phyloP scores from a whole-genome alignment of 306 rosid genomes.

The Senna tora region DNA sequence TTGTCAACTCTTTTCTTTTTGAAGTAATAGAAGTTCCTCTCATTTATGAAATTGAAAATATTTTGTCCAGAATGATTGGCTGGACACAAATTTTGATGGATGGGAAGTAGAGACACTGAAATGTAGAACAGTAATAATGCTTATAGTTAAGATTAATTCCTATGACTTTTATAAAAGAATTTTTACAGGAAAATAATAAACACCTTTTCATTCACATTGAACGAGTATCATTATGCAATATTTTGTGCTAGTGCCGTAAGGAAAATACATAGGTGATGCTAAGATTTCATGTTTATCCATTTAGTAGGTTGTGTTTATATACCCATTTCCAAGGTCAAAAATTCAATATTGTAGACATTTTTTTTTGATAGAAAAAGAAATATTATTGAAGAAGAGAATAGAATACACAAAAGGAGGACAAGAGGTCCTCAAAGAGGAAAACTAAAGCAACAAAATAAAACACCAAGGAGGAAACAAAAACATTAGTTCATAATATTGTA shows the following conservation, averaged over 20 bases:
- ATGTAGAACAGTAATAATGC: not conserved
- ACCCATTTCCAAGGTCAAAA: too few species aligned
- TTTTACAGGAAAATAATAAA: not conserved
- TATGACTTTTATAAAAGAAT: not conserved
- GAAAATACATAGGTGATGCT: not conserved
- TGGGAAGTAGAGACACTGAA: not conserved
- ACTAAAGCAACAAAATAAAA: too few species aligned
- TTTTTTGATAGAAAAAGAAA: too few species aligned
- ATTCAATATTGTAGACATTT: too few species aligned
- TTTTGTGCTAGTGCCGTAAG: not conserved
- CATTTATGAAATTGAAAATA: not conserved
- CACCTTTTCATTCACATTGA: not conserved
- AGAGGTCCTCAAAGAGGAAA: too few species aligned
- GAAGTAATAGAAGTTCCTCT: not conserved
- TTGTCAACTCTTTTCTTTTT: not conserved
- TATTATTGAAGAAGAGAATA: too few species aligned
- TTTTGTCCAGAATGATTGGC: conserved; percentile 8
- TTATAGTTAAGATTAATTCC: not conserved
- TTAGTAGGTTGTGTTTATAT: not conserved
- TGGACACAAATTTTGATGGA: not conserved
- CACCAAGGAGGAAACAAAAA: too few species aligned
- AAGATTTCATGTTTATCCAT: not conserved
- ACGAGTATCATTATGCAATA: not conserved
- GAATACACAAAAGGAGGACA: too few species aligned
- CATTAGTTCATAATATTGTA: too few species aligned